These are phyloP conservation scores for Ceratocystiopsis minuta DNA, from an alignment of 2,329 filamentous ascomycete genomes.

Conservation along the genomic window DNA sequence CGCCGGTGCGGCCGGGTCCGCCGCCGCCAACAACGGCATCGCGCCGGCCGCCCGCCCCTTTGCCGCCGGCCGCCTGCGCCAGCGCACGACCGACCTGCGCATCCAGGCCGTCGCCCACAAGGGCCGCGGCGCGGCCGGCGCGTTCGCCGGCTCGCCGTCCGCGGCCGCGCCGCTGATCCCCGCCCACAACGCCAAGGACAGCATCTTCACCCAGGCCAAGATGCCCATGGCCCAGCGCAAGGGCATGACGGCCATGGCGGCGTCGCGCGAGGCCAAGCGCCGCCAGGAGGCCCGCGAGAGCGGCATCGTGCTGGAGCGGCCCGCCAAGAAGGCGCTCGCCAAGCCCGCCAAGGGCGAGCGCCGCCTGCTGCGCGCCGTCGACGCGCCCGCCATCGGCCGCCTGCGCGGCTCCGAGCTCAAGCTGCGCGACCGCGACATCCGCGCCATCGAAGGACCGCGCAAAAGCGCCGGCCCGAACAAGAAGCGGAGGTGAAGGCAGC, in stretches of 20 bases:
- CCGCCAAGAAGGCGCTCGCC: constrained; percentile 18
- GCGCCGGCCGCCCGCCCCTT: constrained; percentile 19
- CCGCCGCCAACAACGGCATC: constrained; percentile 7
- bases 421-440: constrained; percentile 61
- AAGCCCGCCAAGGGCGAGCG: constrained; percentile 9
- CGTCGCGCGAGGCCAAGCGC: constrained; percentile 48
- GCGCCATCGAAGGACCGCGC: constrained; percentile 40
- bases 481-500: constrained; percentile 10
- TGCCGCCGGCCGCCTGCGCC: constrained; percentile 50
- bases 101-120: constrained; percentile 69
- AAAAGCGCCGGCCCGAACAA: constrained; percentile 20
- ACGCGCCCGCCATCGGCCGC: constrained; percentile 61
- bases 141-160: too few species aligned
- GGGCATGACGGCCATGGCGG: constrained; percentile 58
- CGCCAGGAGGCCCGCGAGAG: constrained; percentile 73
- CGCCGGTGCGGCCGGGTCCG: constrained; percentile 19
- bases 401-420: constrained; percentile 64
- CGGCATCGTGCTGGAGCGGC: constrained; percentile 66
- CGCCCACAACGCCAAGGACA: constrained; percentile 44
- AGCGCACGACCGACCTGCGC: constrained; percentile 69
- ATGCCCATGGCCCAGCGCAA: constrained; percentile 81
- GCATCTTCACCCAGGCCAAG: constrained; percentile 58
- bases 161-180: constrained; percentile 32
- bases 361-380: constrained; percentile 28
- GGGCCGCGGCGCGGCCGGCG: constrained; percentile 7